Conservation (phyloP, 2,329 filamentous ascomycete species). For the Stachybotrys chlorohalonatus region DNA sequence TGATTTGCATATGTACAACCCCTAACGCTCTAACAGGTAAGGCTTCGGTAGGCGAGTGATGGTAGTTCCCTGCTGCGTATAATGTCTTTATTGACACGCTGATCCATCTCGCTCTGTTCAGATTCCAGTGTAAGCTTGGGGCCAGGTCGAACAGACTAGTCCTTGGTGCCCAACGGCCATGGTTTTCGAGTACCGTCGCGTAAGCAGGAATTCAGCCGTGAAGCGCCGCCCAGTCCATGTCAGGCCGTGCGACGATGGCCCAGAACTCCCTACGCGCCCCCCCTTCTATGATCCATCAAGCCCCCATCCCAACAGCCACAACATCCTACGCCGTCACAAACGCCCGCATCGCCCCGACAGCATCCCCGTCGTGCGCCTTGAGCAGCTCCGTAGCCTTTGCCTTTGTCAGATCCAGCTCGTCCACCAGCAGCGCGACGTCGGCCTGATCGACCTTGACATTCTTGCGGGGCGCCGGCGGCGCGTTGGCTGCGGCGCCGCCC, state of each 20-base stretch:
- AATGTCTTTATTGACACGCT: too few relatives aligned
- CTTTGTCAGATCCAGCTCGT: conserved; percentile 65
- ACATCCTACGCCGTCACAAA: conserved; percentile 26
- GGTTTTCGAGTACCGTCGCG: too few relatives aligned
- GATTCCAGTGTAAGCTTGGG: too few relatives aligned
- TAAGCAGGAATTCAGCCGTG: too few relatives aligned
- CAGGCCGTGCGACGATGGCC: background rate
- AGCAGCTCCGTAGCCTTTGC: conserved; percentile 66
- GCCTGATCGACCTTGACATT: conserved; percentile 66
- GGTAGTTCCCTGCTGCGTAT: too few relatives aligned
- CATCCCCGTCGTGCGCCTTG: conserved; percentile 61
- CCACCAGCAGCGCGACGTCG: conserved; percentile 62
- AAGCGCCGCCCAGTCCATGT: background rate
- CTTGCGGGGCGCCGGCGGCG: conserved; percentile 30
- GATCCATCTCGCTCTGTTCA: too few relatives aligned
- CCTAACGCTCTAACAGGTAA: too few relatives aligned
- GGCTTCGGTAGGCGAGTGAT: too few relatives aligned
- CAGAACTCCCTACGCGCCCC: background rate
- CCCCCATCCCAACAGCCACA: background rate
- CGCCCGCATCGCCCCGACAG: conserved; percentile 56
- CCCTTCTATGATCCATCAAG: background rate
- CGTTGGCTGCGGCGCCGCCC: conserved; percentile 12
- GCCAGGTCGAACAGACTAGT: too few relatives aligned
- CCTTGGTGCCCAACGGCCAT: too few relatives aligned
- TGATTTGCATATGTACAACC: too few relatives aligned